Evolutionary conservation across 2,329 filamentous ascomycete species (phyloP).

Genomic region (Emydomyces testavorans): DNA sequence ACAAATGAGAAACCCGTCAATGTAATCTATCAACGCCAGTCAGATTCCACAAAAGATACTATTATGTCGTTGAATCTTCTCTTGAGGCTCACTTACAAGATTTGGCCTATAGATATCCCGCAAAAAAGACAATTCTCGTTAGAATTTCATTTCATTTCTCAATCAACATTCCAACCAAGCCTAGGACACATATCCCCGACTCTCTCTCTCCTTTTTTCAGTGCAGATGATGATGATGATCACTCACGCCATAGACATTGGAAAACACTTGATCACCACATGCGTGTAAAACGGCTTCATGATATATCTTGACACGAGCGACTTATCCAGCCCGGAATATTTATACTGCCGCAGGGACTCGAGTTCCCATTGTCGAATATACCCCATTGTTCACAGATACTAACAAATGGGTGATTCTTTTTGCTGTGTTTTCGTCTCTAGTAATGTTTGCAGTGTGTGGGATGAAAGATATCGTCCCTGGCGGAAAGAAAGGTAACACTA

Average conservation of each 20-base stretch:
- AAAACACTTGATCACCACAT: constrained; percentile 87
- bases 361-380: constrained; percentile 91
- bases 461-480: no score
- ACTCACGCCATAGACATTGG: constrained; percentile 84
- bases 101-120: constrained; percentile 41
- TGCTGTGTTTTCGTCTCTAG: no score
- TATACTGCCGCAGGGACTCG: constrained; percentile 81
- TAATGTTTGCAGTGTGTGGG: no score
- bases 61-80: no score
- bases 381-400: constrained; percentile 53
- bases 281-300: constrained; percentile 93
- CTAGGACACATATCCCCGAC: neutral
- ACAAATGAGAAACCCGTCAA: constrained; percentile 84
- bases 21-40: constrained; percentile 51
- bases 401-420: no score
- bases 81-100: constrained; percentile 36
- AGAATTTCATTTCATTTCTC: neutral
- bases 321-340: constrained; percentile 85
- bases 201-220: neutral
- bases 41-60: neutral
- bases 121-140: neutral
- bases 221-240: neutral
- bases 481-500: neutral
- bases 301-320: constrained; percentile 85
- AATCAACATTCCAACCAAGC: neutral